A percentile compares a stretch with the other conserved stretches of the same genome.
Evolutionary conservation across 2,329 filamentous ascomycete genomes (phyloP).

Genomic region (Zasmidium citrigriseum): DNA sequence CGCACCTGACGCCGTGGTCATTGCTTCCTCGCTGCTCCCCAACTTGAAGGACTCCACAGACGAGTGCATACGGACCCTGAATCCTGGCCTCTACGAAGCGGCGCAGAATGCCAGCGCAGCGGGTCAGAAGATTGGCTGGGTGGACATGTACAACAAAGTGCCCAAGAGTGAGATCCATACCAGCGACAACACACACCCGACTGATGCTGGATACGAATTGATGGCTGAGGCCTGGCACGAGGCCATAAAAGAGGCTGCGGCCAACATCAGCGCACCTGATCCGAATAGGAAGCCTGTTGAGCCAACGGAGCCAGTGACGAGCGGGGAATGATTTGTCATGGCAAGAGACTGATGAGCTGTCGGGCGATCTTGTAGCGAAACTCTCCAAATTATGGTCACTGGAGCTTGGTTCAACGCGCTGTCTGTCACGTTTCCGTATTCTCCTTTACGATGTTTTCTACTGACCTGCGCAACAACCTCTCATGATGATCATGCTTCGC

Average conservation of each 20-base stretch:
- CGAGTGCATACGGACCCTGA: neutral
- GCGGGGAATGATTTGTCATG: no score
- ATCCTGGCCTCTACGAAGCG: constrained; percentile 1
- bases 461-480: no score
- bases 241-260: neutral
- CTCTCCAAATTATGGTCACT: no score
- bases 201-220: constrained; percentile 1
- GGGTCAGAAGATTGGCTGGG: constrained; percentile 6
- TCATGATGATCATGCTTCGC: no score
- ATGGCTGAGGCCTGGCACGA: constrained; percentile 5
- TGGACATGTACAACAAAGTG: constrained; percentile 6
- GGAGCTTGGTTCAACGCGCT: no score
- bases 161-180: neutral
- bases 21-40: constrained; percentile 3
- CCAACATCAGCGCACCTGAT: constrained; percentile 1
- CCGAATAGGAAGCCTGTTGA: neutral
- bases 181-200: constrained; percentile 6
- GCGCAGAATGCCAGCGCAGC: constrained; percentile 2
- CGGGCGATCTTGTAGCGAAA: no score
- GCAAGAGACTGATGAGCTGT: neutral
- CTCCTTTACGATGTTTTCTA: no score
- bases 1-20: neutral
- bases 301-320: neutral
- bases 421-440: no score
- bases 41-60: neutral